Base-by-base conservation (phyloP, 768 basidiomycete species). In the Panus rudis region DNA sequence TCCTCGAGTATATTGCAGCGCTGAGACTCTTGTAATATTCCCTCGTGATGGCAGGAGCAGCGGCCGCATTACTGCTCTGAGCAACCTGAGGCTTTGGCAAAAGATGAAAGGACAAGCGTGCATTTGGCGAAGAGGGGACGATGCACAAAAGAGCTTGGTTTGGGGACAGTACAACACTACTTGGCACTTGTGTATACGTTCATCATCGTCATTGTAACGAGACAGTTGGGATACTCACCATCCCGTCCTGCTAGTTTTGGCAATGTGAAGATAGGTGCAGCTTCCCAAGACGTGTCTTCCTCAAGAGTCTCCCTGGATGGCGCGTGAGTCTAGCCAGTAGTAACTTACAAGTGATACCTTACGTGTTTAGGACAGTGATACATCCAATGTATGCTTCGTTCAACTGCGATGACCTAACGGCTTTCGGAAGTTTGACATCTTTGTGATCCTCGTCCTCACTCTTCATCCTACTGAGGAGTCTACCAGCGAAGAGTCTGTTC, bases 111-210 rank as follows among this genome's bases (percentile, higher is more conserved):
- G 53, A 45, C 1, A 41, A 39, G 19, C 52, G 50, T 10, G 46
- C 35, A 10, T 42, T 38, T 17, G 49, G n/a, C 26, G 74, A 66
- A 2, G 72, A 68, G 4, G 81, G 71, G 4, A 73, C 49, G 6
- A 73, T 70, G 51, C 76, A 81, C 7, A 85, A 47, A 30, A 85
- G 64, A 10, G 65, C 60, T 39, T 68, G 62, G 51, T 82, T 86
- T 24, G 75, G 84, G 4, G 87, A 89, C 3, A 71, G 42, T 1
- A 62, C 60, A 13, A 73, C 70, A 46, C 67, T 71, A 21, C 79
- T 55, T 3, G 84, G 81, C 44, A 83, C 85, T 89, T 8, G 7
- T 16, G 33, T 20, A 48, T 13, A 38, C 11, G 33, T 30, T 22
- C 16, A 26, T 43, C 6, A 37, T 26, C n/a, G 20, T n/a, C 13